Base-by-base conservation (phyloP, 164 flowering plant species). In the Vitis amurensis region DNA sequence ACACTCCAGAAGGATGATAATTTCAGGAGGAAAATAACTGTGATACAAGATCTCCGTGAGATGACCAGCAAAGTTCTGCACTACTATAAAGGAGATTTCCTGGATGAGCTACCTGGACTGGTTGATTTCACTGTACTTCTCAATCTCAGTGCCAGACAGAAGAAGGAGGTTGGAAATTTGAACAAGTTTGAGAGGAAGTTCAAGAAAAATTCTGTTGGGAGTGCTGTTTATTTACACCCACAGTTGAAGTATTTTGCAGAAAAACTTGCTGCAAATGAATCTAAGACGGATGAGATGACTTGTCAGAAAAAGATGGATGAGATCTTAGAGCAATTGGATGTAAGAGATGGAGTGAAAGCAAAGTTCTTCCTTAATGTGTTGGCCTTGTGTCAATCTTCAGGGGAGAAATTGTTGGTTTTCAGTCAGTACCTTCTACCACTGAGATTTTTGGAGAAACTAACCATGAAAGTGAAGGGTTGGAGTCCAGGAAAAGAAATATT, bases 51-150 rank as follows among this genome's bases (percentile, higher is more conserved):
- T 63, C 79, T 95, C 15, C 86, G 99, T 6, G 94, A 93, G 77
- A 84, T 95, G 93, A 95, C 99, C 0, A 75, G 73, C 19, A 78
- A 84, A 23, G 90, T 95, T 49, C 88, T 93, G 55, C 97, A 96
- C 55, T 96, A 91, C 68, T 93, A 93, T 60, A 93, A 83, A 68
- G 98, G 98, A 56, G 98, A 93, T 75, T 89, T 86, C 77, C 67
- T 90, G 67, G 97, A 93, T 49, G 98, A 95, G 75, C 86, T 95
- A 16, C 98, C 97, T 9, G 99, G 98, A 30, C 88, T 93, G 27
- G 83, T 87, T 55, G 98, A 93, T 64, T 87, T 83, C 70, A 88
- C 95, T 15, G 92, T 89, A 1, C 78, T 88, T 12, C 85, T 91
- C 5, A 80, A 82, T 61, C 86, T 91, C 13, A 86, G 73, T 49